Evolutionary conservation across 768 basidiomycete species (phyloP).

Genomic region (Kwoniella heveanensis): DNA sequence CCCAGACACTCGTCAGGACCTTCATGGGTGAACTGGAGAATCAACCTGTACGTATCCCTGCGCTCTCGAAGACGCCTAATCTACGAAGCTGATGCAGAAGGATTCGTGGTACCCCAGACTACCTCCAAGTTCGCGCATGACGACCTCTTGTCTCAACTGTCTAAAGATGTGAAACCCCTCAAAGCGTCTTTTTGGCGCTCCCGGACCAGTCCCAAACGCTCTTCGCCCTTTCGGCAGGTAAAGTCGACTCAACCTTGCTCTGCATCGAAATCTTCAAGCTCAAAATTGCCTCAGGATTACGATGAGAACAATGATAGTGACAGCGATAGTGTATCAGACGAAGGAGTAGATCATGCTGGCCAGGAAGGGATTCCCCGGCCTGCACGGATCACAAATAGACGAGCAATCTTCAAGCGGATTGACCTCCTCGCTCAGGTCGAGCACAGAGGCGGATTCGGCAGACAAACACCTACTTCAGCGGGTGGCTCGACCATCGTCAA

Average conservation of each 20-base stretch:
- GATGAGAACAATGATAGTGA: neutral
- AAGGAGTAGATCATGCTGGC: neutral
- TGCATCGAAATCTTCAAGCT: neutral
- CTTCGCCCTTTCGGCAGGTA: slow-evolving; percentile 24
- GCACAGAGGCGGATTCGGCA: slow-evolving; percentile 14
- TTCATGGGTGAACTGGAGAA: slow-evolving; percentile 25
- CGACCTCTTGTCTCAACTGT: slow-evolving; percentile 12
- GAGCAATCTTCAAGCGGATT: slow-evolving; percentile 26
- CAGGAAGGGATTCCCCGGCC: neutral
- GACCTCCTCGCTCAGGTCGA: slow-evolving; percentile 22
- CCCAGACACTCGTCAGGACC: slow-evolving; percentile 21
- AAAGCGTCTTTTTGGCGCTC: slow-evolving; percentile 23
- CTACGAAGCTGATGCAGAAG: neutral
- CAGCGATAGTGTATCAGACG: neutral
- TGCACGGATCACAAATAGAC: slow-evolving; percentile 1
- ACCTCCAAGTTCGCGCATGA: slow-evolving; percentile 16
- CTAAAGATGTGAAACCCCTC: slow-evolving; percentile 20
- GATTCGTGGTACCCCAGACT: slow-evolving; percentile 4
- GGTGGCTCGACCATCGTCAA: neutral
- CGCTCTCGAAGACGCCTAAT: neutral
- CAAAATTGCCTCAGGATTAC: neutral
- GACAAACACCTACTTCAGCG: neutral
- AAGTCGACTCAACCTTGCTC: neutral
- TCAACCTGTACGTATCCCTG: slow-evolving; percentile 9
- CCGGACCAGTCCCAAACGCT: slow-evolving; percentile 16